phyloP scores from a whole-genome alignment of 352 stramenopile species.

The Peronosclerospora sorghi region DNA sequence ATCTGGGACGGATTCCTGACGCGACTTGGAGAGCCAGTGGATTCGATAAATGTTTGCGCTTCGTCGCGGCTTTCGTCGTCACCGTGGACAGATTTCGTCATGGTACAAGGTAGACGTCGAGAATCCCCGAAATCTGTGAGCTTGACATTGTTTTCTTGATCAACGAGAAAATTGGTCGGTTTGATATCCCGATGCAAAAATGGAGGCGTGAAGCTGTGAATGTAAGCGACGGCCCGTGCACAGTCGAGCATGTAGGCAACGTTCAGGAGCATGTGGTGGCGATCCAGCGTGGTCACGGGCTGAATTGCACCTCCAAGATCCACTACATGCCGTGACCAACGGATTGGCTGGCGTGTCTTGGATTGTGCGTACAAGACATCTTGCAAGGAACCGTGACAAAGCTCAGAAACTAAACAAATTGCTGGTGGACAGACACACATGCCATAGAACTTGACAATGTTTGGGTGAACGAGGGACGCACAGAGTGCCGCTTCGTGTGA shows the following conservation, averaged over 20 bases:
- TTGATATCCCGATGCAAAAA: constrained; percentile 65
- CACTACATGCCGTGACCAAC: constrained; percentile 3
- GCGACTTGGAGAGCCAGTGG: constrained; percentile 2
- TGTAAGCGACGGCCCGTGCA: constrained; percentile 41
- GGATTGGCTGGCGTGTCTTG: constrained; percentile 1
- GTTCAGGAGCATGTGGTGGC: constrained; percentile 34
- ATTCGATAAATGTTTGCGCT: constrained; percentile 5
- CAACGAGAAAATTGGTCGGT: constrained; percentile 52
- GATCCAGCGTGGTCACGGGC: constrained; percentile 4
- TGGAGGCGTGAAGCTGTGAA: constrained; percentile 50
- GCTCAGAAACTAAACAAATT: constrained; percentile 49
- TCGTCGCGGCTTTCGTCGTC: constrained; percentile 1
- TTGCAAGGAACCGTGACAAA: constrained; percentile 39
- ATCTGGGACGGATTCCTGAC: constrained; percentile 8
- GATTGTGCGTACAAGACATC: constrained; percentile 24
- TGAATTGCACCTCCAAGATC: constrained; percentile 5
- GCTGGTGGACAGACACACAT: constrained; percentile 57
- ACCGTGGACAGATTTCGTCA: constrained; percentile 1
- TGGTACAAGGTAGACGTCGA: constrained; percentile 20
- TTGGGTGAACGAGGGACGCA: constrained; percentile 36
- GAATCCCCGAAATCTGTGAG: constrained; percentile 64
- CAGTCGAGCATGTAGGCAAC: constrained; percentile 56
- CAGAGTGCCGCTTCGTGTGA: constrained; percentile 54
- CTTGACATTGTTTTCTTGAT: constrained; percentile 38
- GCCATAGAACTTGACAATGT: constrained; percentile 52